Percentiles rank a stretch among this genome's conserved stretches.
Evolutionary conservation across 371 early-diverging fungal species (phyloP).

Genomic region (Mortierella sp.): DNA sequence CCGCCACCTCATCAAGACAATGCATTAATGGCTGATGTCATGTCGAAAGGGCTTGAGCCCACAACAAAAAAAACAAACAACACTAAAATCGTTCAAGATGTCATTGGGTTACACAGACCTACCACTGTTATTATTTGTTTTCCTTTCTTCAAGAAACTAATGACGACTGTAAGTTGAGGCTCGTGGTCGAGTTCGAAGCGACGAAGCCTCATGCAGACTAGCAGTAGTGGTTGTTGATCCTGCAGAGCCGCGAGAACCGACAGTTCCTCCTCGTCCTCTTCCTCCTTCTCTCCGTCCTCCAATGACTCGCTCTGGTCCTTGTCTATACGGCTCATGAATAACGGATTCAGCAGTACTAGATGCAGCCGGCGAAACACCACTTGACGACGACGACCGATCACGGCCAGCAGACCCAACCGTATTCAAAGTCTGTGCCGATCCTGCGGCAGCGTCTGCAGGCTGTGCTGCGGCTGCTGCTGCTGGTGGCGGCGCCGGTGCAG

Average conservation of each 20-base stretch:
- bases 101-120: slow-evolving; percentile 1
- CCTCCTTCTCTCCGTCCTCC: background rate
- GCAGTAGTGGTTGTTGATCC: background rate
- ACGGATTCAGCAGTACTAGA: slow-evolving; percentile 8
- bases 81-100: background rate
- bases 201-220: slow-evolving; percentile 2
- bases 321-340: background rate
- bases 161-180: slow-evolving; percentile 13
- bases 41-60: background rate
- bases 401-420: background rate
- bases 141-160: background rate
- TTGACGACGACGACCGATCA: background rate
- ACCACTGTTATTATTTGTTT: background rate
- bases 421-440: background rate
- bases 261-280: slow-evolving; percentile 7
- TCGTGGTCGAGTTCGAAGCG: slow-evolving; percentile 20
- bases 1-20: background rate
- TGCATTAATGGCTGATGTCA: slow-evolving; percentile 5
- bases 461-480: background rate
- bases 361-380: slow-evolving; percentile 10
- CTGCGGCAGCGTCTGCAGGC: background rate
- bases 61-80: background rate
- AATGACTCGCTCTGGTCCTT: background rate
- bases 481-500: slow-evolving; percentile 17
- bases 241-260: slow-evolving; percentile 9